Evolutionary conservation across 2,329 filamentous ascomycete species (phyloP), one percentile per base, ranked within the genome.

Genomic region (Ceratocystis diversiconidia): DNA sequence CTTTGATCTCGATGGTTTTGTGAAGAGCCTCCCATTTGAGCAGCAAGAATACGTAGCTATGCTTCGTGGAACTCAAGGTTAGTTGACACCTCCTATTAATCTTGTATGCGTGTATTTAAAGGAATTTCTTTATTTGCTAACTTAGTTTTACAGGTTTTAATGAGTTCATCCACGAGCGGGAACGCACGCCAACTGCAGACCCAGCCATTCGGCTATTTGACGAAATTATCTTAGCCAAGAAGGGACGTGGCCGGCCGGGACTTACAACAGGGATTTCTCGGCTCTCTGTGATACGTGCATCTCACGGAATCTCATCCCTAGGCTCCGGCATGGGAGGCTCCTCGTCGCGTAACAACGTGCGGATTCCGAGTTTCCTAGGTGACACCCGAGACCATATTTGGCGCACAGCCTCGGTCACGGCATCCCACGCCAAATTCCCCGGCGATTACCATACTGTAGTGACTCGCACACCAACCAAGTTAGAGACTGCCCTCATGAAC

Each of bases 401-500:
- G 89, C 83, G 88, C 66, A 87, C 84, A 15, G 80, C 82, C 3
- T 82, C 82, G 12, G 81, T 85, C 50, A 80, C 84, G 5, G 77
- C 82, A 52, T 81, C 81, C n/a, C 82, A 79, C 69, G 79, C 82
- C 63, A 85, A 82, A 70, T 85, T 86, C 69, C 78, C 81, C 0
- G 82, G 83, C 66, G 82, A 86, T 69, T 87, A 87, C 74, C 79
- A 80, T 67, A 75, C 79, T 41, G 78, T 85, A 15, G 78, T 84
- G 64, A 84, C 84, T 12, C 77, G 85, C 70, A 85, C 89, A 46
- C 94, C 94, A 4, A 85, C 89, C 6, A 92, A 89, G 72, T 81
- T 99, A 8, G 94, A 99, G 71, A 82, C 87, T 3, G 83, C 85
- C 15, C 79, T 96, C 60, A 96, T 97, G 90, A 90, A 90, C 73